Base-by-base conservation (phyloP, 208 protist species). In the Trypanosoma brucei region DNA sequence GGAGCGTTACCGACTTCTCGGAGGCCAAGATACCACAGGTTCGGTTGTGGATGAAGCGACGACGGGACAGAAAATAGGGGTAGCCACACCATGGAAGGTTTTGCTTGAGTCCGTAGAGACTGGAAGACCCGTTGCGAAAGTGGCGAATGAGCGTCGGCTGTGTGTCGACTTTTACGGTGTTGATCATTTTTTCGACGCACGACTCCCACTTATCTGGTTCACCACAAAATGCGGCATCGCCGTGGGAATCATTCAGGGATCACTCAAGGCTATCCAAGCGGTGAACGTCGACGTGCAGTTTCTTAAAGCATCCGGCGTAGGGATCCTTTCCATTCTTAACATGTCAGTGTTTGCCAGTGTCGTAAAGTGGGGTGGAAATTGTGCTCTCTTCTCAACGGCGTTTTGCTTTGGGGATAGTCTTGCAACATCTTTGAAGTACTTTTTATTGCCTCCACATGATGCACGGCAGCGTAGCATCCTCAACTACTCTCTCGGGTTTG, bases 291-390 rank as follows among this genome's bases (percentile, higher is more conserved):
- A 94, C 51, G 79, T 88, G 57, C 81, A 85, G 66, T 94, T 91
- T 60, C 75, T 94, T 6, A 77, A 76, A 33, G 86, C 88, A 53
- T 92, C 85, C 8, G 84, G 85, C 22, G 78, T 92, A 1, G 85
- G 86, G 3, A 76, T 91, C 34, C 60, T 94, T 33, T 88, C 88
- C 36, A 79, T 94, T 57, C 62, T 92, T 2, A 94, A 94, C 72
- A 81, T 88, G 74, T 84, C 88, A 38, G 82, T 92, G 33, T 76
- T 89, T 54, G 81, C 84, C 11, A 83, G 72, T 46, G 82, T 89
- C 8, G 68, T 94, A 3, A 94, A 94, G 72, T 94, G 88, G 86
- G 85, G 81, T 30, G 88, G 88, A 14, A 94, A 92, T 69, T 80
- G 66, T 38, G 58, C 75, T 7, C 58, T 91, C 4, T 79, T 91